Evolutionary conservation across 805 yeast genomes (phyloP).

Genomic region (Tetrapisispora namnaoensis): DNA sequence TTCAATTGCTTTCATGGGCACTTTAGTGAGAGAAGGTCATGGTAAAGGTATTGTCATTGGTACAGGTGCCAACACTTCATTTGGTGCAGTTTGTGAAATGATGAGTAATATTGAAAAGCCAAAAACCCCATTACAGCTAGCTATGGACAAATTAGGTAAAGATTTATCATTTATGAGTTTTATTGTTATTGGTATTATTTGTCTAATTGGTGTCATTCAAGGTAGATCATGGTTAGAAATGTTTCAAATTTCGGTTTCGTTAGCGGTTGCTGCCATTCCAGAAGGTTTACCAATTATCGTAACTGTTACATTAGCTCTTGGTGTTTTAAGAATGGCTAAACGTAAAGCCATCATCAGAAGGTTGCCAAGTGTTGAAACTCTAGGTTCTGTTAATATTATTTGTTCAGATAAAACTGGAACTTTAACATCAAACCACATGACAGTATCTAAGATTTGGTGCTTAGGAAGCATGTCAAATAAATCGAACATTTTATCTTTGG

Average conservation of each 20-base stretch:
- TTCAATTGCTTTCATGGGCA: constrained; percentile 92
- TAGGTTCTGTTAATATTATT: constrained; percentile 89
- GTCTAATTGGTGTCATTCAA: constrained; percentile 79
- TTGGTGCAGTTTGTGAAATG: constrained; percentile 92
- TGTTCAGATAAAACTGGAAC: constrained; percentile 92
- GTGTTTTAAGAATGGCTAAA: constrained; percentile 92
- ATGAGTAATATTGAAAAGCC: constrained; percentile 94
- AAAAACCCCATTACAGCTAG: constrained; percentile 88
- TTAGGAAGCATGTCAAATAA: constrained; percentile 43
- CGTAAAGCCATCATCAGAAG: constrained; percentile 90
- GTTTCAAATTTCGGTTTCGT: constrained; percentile 94
- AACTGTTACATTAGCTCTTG: constrained; percentile 92
- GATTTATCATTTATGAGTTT: constrained; percentile 81
- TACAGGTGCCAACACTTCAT: constrained; percentile 81
- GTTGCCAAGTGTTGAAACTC: constrained; percentile 88
- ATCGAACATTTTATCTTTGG: constrained; percentile 33
- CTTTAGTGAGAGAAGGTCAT: constrained; percentile 91
- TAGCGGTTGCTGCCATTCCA: constrained; percentile 98
- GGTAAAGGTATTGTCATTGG: constrained; percentile 91
- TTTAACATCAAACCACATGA: constrained; percentile 83
- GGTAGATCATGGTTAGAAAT: constrained; percentile 95
- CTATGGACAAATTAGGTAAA: constrained; percentile 93
- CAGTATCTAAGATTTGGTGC: constrained; percentile 77
- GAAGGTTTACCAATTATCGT: constrained; percentile 98
- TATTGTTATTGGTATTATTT: constrained; percentile 81